Evolutionary conservation across 805 yeast genomes (phyloP).

Genomic region (Wickerhamomyces rabaulensis): DNA sequence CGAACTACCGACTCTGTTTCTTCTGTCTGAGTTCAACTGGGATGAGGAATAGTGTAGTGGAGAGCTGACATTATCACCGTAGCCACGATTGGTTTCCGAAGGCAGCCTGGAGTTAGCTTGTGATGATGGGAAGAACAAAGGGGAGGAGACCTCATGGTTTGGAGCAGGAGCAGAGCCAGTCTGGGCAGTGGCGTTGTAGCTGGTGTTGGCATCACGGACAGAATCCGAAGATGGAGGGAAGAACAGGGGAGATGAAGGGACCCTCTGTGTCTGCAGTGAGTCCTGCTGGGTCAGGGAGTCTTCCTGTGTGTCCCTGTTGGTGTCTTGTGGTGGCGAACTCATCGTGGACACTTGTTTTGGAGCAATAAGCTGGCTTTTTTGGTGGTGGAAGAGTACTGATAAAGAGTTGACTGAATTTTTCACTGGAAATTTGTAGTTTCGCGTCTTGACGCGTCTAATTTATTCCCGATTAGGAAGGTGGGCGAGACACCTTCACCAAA

Average conservation of each 20-base stretch:
- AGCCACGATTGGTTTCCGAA: slow-evolving; percentile 2
- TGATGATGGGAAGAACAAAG: slow-evolving; percentile 30
- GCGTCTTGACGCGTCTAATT: slow-evolving; percentile 22
- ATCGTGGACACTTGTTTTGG: slow-evolving; percentile 2
- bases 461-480: slow-evolving; percentile 13
- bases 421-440: slow-evolving; percentile 1
- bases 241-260: slow-evolving; percentile 52
- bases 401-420: too few relatives aligned
- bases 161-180: not conserved
- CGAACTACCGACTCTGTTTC: slow-evolving; percentile 10
- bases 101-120: slow-evolving; percentile 17
- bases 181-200: slow-evolving; percentile 17
- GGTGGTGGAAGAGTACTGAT: too few relatives aligned
- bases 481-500: too few relatives aligned
- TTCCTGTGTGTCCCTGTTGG: slow-evolving; percentile 1
- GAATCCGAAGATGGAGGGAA: slow-evolving; percentile 36
- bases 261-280: slow-evolving; percentile 1
- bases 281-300: slow-evolving; percentile 7
- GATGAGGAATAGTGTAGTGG: slow-evolving; percentile 42
- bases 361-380: not conserved
- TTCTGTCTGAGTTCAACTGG: slow-evolving; percentile 25
- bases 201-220: slow-evolving; percentile 23
- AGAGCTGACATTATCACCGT: slow-evolving; percentile 31
- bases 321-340: slow-evolving; percentile 11
- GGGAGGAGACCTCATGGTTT: slow-evolving; percentile 24